Evolutionary conservation across 768 basidiomycete genomes (phyloP).

Genomic region (Mycena rosella): DNA sequence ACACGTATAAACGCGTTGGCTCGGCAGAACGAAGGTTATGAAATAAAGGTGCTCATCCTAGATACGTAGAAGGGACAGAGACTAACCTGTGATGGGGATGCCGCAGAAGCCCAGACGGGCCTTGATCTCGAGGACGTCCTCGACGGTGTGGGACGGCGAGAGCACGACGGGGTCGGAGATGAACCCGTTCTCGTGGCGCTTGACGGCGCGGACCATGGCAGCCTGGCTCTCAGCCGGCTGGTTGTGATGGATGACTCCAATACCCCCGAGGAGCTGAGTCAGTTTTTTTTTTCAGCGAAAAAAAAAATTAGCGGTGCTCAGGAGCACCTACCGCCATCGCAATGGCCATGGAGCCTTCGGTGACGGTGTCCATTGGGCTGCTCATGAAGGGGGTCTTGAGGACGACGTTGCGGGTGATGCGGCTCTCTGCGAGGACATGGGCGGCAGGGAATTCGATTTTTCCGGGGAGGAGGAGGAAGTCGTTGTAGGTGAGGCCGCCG

Average conservation of each 20-base stretch:
- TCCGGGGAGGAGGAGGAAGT: constrained; percentile 94
- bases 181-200: constrained; percentile 99
- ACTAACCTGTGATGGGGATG: constrained; percentile 96
- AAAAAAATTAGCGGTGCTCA: constrained; percentile 20
- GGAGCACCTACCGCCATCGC: constrained; percentile 80
- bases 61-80: constrained; percentile 25
- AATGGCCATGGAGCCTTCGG: constrained; percentile 95
- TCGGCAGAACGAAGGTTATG: constrained; percentile 94
- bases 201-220: constrained; percentile 97
- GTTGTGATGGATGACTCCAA: constrained; percentile 99
- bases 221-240: constrained; percentile 88
- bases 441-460: constrained; percentile 94
- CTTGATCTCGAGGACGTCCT: constrained; percentile 95
- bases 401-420: constrained; percentile 89
- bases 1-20: constrained; percentile 75
- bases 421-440: constrained; percentile 85
- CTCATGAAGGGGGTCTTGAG: constrained; percentile 98
- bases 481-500: constrained; percentile 98
- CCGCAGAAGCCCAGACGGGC: constrained; percentile 93
- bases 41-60: constrained; percentile 61
- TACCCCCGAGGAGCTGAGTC: constrained; percentile 87
- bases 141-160: constrained; percentile 80
- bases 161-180: constrained; percentile 95
- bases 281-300: constrained; percentile 20
- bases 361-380: constrained; percentile 99